Conservation (phyloP, 306 rosid species). For the Bauhinia variegata region DNA sequence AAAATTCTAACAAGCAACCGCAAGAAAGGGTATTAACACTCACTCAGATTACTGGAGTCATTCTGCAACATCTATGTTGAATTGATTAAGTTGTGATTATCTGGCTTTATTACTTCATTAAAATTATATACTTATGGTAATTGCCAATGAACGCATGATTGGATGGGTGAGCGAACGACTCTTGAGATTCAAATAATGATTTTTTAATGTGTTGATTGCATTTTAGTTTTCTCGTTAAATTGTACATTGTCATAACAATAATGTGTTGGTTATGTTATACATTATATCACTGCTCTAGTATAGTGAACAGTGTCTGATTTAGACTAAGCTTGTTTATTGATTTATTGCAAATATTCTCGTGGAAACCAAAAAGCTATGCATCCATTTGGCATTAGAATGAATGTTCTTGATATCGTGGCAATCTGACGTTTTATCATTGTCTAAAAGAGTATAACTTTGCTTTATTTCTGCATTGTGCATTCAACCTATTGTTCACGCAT, state of each 20-base stretch:
- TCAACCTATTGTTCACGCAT: conserved; percentile 18
- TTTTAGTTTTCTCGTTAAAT: no score
- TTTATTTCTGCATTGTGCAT: background rate
- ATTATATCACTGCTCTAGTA: no score
- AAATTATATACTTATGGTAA: no score
- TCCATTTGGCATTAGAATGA: conserved; percentile 4
- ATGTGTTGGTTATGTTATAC: no score
- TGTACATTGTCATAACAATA: no score
- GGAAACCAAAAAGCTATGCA: background rate
- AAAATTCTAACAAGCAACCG: no score
- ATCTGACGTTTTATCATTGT: conserved; percentile 10
- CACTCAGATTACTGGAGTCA: no score
- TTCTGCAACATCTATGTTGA: background rate
- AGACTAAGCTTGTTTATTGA: no score
- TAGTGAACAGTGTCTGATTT: no score
- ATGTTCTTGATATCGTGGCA: background rate
- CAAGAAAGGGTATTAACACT: no score
- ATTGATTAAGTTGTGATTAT: conserved; percentile 19
- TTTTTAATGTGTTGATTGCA: background rate
- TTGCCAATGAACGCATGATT: background rate
- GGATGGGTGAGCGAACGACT: background rate
- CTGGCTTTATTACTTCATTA: background rate
- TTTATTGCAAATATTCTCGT: no score
- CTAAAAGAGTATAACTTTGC: conserved; percentile 4
- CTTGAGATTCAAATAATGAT: conserved; percentile 5